These are phyloP conservation scores for Citropsis articulata DNA, from an alignment of 345 rosid species.

Conservation along the genomic window DNA sequence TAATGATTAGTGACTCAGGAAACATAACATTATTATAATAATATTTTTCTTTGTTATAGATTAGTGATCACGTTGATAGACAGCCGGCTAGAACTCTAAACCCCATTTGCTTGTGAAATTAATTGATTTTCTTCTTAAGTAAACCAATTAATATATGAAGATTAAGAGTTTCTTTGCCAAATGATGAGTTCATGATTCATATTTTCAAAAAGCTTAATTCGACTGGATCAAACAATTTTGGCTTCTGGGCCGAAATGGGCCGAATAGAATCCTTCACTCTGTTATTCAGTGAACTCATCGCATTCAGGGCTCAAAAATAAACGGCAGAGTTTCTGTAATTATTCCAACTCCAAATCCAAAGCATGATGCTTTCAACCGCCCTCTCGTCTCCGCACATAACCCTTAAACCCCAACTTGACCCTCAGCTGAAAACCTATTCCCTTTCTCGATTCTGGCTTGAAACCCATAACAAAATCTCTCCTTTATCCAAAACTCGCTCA, in stretches of 20 bases:
- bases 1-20: no score
- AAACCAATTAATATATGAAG: no score
- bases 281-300: not conserved
- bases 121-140: no score
- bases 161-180: no score
- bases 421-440: constrained; percentile 12
- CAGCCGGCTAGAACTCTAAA: no score
- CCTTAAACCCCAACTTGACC: constrained; percentile 3
- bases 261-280: not conserved
- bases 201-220: no score
- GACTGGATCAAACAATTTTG: not conserved
- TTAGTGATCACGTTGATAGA: no score
- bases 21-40: no score
- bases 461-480: not conserved
- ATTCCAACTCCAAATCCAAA: not conserved
- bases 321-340: not conserved
- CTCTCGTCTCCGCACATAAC: constrained; percentile 10
- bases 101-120: no score
- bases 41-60: no score
- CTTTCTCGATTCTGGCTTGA: constrained; percentile 13
- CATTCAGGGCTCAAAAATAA: not conserved
- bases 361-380: constrained; percentile 3
- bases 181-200: no score
- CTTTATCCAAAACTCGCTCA: not conserved
- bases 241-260: not conserved